Evolutionary conservation across 2,329 filamentous ascomycete genomes (phyloP).

Genomic region (Hymenoscyphus occultus): DNA sequence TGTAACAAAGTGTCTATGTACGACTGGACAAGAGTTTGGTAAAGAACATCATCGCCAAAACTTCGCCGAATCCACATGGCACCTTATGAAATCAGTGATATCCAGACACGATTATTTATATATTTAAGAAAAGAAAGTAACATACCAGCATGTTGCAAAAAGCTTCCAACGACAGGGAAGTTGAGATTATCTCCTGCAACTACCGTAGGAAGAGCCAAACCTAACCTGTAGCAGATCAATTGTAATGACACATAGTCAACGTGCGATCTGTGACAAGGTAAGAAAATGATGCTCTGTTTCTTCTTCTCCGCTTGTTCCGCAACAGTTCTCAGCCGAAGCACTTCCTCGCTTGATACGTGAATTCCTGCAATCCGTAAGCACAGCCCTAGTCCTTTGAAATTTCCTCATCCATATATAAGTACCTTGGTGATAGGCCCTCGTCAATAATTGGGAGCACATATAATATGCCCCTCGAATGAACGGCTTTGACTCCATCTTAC

Average conservation of each 20-base stretch:
- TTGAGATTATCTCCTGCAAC: conserved; percentile 97
- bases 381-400: background rate
- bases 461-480: conserved; percentile 96
- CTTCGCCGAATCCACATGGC: conserved; percentile 94
- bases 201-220: conserved; percentile 83
- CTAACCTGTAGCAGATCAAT: conserved; percentile 90
- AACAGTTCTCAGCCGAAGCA: conserved; percentile 75
- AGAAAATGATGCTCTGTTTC: conserved; percentile 92
- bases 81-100: conserved; percentile 41
- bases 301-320: conserved; percentile 79
- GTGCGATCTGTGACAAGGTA: conserved; percentile 92
- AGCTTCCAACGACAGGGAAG: conserved; percentile 83
- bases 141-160: conserved; percentile 83
- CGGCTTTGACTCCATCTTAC: conserved; percentile 93
- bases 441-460: conserved; percentile 79
- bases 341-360: conserved; percentile 92
- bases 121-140: conserved; percentile 11
- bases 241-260: conserved; percentile 96
- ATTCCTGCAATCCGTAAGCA: conserved; percentile 51
- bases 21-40: conserved; percentile 87
- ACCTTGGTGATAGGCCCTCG: conserved; percentile 92
- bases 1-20: conserved; percentile 93
- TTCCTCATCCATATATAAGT: conserved; percentile 16
- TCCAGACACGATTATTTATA: too few relatives aligned
- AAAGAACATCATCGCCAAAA: conserved; percentile 89